Percentiles rank a stretch among this genome's conserved stretches.
Evolutionary conservation across 129 eudicot species (phyloP).

Genomic region (Lactuca sativa): DNA sequence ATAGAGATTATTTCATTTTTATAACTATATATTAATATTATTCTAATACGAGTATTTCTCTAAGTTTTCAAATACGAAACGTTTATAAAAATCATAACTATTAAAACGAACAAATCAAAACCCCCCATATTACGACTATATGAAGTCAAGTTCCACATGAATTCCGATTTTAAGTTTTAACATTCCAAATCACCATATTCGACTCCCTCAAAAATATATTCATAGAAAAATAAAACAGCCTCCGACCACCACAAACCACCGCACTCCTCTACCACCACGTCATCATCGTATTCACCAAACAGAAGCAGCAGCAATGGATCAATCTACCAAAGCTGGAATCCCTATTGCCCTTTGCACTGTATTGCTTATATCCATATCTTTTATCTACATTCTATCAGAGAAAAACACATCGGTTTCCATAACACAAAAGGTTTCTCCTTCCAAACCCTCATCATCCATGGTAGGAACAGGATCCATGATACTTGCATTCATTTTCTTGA

Average conservation of each 20-base stretch:
- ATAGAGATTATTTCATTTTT: too few relatives aligned
- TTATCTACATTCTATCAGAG: slow-evolving; percentile 19
- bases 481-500: background rate
- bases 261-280: slow-evolving; percentile 2
- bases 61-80: background rate
- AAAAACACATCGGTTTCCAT: slow-evolving; percentile 21
- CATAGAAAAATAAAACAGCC: background rate
- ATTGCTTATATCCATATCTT: slow-evolving; percentile 24
- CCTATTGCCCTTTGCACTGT: slow-evolving; percentile 24
- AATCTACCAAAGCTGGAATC: slow-evolving; percentile 13
- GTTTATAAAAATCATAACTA: background rate
- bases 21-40: background rate
- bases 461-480: slow-evolving; percentile 20
- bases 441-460: slow-evolving; percentile 22
- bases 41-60: background rate
- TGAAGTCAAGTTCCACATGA: slow-evolving; percentile 22
- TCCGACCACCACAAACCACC: background rate
- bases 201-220: background rate
- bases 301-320: slow-evolving; percentile 18
- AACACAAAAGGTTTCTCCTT: slow-evolving; percentile 22
- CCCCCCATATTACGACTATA: background rate
- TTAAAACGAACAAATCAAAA: background rate
- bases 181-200: slow-evolving; percentile 9
- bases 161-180: background rate
- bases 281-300: background rate